Base-by-base conservation (phyloP, 1,139 yeast species). In the Hanseniaspora sp. region DNA sequence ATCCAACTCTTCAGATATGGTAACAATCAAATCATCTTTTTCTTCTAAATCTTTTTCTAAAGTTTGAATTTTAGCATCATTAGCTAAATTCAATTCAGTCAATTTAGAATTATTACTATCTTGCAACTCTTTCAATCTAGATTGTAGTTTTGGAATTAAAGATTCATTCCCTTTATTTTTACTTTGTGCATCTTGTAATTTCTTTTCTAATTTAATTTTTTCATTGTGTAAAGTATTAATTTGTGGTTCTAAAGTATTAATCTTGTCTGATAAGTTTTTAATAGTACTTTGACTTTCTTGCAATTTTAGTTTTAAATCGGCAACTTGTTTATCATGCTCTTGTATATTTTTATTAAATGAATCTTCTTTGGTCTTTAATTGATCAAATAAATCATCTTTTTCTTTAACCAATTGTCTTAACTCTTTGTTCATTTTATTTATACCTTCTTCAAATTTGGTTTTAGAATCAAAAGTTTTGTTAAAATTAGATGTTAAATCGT, bases 361-460 rank as follows among this genome's bases (percentile, higher is more conserved):
- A 13, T 58, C 62, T 7, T 59, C 62, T 1, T 70, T 58, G 13
- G 77, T 78, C 48, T 73, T 77, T 53, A 69, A 77, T 65, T 64
- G 65, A 56, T 56, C 64, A 58, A 66, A 74, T 59, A 77, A 65
- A 13, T 69, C 70, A 46, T 71, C 71, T 51, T 79, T 82, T 38
- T 79, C 80, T 56, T 79, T 79, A 0, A 80, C 76, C 44, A 87
- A 69, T 44, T 77, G 77, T 65, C 87, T 78, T 40, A 90, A 71
- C 59, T 88, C 96, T 46, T 92, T 74, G 57, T 83, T 84, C 95
- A 90, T 86, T 61, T 87, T 87, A 64, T 87, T 90, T 56, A 90
- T 83, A 6, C 95, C 96, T 58, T 80, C 82, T 62, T 90, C 96
- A 1, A 92, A 86, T 59, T 79, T 83, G 31, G 75, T 74, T 61